Percentiles rank a stretch among this genome's conserved stretches.
Conservation (phyloP, 2,329 filamentous ascomycete genomes). For the Ceratocystis alfenasii region DNA sequence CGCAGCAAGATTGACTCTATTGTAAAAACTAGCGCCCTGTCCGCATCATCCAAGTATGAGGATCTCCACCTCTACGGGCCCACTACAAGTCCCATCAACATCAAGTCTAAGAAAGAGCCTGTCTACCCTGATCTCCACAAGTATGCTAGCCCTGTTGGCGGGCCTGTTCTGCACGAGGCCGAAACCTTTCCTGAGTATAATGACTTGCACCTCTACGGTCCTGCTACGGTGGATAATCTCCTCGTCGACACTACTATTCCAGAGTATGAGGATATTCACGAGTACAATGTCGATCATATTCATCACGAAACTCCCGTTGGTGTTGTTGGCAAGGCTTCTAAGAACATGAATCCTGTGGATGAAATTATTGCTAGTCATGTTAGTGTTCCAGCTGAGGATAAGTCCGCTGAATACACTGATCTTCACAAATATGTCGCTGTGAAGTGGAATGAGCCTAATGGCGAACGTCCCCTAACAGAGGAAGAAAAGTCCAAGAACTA, state of each 20-base stretch:
- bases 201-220: conserved; percentile 33
- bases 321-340: conserved; percentile 12
- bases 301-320: conserved; percentile 14
- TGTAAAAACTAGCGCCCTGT: conserved; percentile 15
- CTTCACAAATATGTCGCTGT: conserved; percentile 28
- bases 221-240: conserved; percentile 31
- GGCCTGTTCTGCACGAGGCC: conserved; percentile 28
- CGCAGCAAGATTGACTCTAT: conserved; percentile 28
- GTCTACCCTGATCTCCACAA: conserved; percentile 31
- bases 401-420: conserved; percentile 16
- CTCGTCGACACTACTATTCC: conserved; percentile 28
- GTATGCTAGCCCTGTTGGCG: conserved; percentile 29
- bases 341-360: conserved; percentile 31
- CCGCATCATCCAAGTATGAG: conserved; percentile 28
- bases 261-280: conserved; percentile 32
- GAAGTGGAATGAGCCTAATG: conserved; percentile 31
- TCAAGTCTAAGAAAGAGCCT: conserved; percentile 28
- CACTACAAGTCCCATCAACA: conserved; percentile 27
- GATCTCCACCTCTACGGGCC: conserved; percentile 31
- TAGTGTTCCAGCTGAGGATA: conserved; percentile 1
- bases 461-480: conserved; percentile 26
- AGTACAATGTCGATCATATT: conserved; percentile 30
- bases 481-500: conserved; percentile 32
- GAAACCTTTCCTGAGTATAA: conserved; percentile 30
- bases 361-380: conserved; percentile 30